Evolutionary conservation across 2,329 filamentous ascomycete genomes (phyloP).

Genomic region (Aspergillus hiratsukae): DNA sequence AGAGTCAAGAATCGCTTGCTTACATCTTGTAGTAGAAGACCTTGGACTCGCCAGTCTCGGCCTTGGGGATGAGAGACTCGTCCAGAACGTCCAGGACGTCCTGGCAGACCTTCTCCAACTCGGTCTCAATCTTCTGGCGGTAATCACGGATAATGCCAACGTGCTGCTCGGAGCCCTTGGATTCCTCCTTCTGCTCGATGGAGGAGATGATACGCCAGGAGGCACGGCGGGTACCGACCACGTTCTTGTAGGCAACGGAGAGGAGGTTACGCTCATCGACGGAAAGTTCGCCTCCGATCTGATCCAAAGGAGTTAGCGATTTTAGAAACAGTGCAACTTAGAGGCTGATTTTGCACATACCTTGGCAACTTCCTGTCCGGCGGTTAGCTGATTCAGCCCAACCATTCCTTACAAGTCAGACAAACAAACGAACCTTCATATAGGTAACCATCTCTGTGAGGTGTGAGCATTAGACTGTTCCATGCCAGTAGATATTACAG

Average conservation of each 20-base stretch:
- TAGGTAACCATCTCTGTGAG: slow-evolving; percentile 86
- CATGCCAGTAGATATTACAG: background rate
- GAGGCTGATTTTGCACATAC: slow-evolving; percentile 42
- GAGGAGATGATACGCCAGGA: slow-evolving; percentile 99
- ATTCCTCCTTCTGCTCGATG: slow-evolving; percentile 99
- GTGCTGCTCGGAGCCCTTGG: slow-evolving; percentile 95
- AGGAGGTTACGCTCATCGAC: slow-evolving; percentile 83
- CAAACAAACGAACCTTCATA: slow-evolving; percentile 71
- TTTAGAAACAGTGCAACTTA: slow-evolving; percentile 7
- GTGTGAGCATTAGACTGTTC: slow-evolving; percentile 23
- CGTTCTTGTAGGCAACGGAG: slow-evolving; percentile 99
- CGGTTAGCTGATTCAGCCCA: slow-evolving; percentile 18
- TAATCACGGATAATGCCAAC: slow-evolving; percentile 92
- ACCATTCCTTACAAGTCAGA: slow-evolving; percentile 1
- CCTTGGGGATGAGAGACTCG: slow-evolving; percentile 88
- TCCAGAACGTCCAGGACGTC: slow-evolving; percentile 95
- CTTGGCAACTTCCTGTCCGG: slow-evolving; percentile 82
- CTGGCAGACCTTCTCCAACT: slow-evolving; percentile 97
- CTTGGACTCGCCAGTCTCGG: slow-evolving; percentile 96
- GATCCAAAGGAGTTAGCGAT: slow-evolving; percentile 15
- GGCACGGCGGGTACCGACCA: slow-evolving; percentile 94
- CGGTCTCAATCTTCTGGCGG: slow-evolving; percentile 95
- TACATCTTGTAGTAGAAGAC: slow-evolving; percentile 99
- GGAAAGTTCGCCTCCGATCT: slow-evolving; percentile 64
- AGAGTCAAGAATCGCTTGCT: slow-evolving; percentile 50